These are phyloP conservation scores for Bigelowiella natans DNA, from an alignment of 78 protist species.

Conservation along the genomic window DNA sequence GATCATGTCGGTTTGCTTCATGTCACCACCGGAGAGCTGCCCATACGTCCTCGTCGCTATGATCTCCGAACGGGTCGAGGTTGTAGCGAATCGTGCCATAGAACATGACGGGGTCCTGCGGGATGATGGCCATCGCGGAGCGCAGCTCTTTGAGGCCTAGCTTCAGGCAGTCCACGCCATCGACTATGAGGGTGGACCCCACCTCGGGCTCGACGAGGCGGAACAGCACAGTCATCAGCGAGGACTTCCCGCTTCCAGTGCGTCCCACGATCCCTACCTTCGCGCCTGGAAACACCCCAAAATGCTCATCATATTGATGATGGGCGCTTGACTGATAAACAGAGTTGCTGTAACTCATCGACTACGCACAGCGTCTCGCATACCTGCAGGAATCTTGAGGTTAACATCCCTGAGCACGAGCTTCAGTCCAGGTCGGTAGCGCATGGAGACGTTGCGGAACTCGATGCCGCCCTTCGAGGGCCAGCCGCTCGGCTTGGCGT, in stretches of 20 bases:
- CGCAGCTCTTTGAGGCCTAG: too few relatives aligned
- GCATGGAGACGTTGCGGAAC: not conserved
- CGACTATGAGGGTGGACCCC: conserved; percentile 33
- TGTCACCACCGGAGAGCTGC: too few relatives aligned
- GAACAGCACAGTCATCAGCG: conserved; percentile 7
- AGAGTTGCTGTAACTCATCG: too few relatives aligned
- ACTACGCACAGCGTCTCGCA: too few relatives aligned
- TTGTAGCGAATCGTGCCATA: conserved; percentile 65
- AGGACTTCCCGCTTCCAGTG: conserved; percentile 44
- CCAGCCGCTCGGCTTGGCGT: too few relatives aligned
- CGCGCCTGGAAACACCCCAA: too few relatives aligned
- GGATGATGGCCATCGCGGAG: conserved; percentile 64
- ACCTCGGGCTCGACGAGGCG: conserved; percentile 34
- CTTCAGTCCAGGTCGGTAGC: not conserved
- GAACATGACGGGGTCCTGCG: conserved; percentile 82
- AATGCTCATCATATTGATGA: too few relatives aligned
- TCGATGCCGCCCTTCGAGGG: too few relatives aligned
- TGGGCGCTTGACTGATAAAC: too few relatives aligned
- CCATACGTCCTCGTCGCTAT: conserved; percentile 35
- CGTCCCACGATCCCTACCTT: conserved; percentile 47
- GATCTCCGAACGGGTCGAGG: conserved; percentile 68
- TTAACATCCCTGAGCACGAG: not conserved
- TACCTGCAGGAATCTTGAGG: not conserved
- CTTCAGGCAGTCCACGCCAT: conserved; percentile 36
- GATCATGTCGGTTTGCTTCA: too few relatives aligned